Conservation (phyloP, 2,329 filamentous ascomycete genomes). For the Ceratocystiopsis brevicomis region DNA sequence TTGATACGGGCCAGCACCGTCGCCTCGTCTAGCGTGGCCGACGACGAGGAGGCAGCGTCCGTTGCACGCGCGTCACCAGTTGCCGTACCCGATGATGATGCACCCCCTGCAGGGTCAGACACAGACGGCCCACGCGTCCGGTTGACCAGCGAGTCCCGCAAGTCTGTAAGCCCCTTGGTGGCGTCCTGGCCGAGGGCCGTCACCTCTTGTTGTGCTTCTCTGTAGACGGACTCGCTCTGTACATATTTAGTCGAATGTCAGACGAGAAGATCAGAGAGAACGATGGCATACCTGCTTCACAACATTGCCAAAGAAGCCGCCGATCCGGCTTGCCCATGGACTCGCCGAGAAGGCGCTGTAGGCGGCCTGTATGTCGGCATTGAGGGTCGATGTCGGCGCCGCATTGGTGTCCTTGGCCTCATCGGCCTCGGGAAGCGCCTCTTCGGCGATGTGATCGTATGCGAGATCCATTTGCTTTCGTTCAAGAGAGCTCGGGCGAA, state of each 20-base stretch:
- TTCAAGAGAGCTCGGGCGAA: neutral
- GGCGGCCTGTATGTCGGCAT: conserved; percentile 80
- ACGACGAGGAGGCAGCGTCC: neutral
- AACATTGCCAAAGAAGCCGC: conserved; percentile 78
- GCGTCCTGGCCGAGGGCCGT: conserved; percentile 64
- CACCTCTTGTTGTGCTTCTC: conserved; percentile 72
- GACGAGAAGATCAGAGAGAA: neutral
- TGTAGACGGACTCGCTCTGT: conserved; percentile 65
- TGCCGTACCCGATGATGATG: neutral
- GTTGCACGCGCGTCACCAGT: neutral
- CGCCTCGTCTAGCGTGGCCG: conserved; percentile 18
- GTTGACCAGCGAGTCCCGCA: conserved; percentile 47
- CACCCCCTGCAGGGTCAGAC: conserved; percentile 14
- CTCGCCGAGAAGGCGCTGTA: conserved; percentile 86
- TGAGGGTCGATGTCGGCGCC: conserved; percentile 39
- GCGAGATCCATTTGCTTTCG: conserved; percentile 62
- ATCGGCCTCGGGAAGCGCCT: conserved; percentile 44
- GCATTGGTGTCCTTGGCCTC: conserved; percentile 20
- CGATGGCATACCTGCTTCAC: conserved; percentile 56
- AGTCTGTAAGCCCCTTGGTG: conserved; percentile 55
- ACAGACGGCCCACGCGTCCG: conserved; percentile 59
- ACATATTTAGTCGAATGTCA: conserved; percentile 1
- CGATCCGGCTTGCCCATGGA: conserved; percentile 76
- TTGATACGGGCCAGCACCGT: conserved; percentile 59
- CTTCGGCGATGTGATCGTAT: conserved; percentile 91